phyloP scores from a whole-genome alignment of 2,329 filamentous ascomycete species.

The Lachnellula arida region DNA sequence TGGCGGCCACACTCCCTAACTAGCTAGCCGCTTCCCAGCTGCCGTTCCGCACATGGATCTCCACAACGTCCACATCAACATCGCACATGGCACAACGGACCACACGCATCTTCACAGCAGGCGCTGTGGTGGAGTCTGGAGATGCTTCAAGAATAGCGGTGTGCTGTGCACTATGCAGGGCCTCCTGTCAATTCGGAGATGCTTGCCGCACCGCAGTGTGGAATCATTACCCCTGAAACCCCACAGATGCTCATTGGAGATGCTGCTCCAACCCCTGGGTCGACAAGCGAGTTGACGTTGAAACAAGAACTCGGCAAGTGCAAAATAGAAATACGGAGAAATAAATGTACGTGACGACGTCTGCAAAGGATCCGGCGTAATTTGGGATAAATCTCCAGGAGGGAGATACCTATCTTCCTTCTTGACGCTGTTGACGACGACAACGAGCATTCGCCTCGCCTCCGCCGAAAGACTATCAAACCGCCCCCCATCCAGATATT shows the following conservation, averaged over 20 bases:
- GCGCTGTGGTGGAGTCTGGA: background rate
- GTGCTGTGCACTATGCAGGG: background rate
- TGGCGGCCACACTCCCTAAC: too few species aligned
- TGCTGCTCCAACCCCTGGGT: background rate
- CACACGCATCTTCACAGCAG: background rate
- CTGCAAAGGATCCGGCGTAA: background rate
- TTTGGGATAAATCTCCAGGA: background rate
- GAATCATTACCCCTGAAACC: background rate
- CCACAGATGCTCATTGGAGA: background rate
- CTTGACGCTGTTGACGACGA: too few species aligned
- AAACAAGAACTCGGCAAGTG: conserved; percentile 7
- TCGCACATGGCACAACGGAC: background rate
- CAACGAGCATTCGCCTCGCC: too few species aligned
- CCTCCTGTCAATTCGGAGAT: background rate
- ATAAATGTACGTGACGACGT: background rate
- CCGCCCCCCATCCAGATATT: too few species aligned
- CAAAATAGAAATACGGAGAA: background rate
- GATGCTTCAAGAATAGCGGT: conserved; percentile 1
- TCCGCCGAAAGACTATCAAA: too few species aligned
- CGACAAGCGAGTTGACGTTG: conserved; percentile 4
- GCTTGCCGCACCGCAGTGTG: background rate
- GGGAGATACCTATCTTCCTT: background rate
- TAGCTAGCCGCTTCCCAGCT: background rate
- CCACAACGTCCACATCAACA: background rate
- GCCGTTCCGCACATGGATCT: background rate